phyloP scores from a whole-genome alignment of 2,329 filamentous ascomycete species.

The Penicillium expansum region DNA sequence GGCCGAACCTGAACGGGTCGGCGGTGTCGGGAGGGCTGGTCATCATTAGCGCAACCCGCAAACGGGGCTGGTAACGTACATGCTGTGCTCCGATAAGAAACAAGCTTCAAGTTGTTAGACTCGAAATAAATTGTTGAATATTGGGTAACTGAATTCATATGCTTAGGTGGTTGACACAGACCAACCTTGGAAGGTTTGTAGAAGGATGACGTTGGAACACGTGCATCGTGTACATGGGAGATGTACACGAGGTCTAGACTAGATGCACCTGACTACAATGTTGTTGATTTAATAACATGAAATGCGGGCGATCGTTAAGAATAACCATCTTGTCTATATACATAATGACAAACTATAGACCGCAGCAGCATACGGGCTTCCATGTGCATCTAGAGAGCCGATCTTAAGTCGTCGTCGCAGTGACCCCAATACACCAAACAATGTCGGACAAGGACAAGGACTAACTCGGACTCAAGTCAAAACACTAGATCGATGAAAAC shows the following conservation, averaged over 20 bases:
- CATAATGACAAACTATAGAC: neutral
- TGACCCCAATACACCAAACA: neutral
- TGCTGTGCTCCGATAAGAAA: neutral
- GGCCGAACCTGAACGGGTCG: slow-evolving; percentile 16
- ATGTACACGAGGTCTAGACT: neutral
- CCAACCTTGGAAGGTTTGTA: neutral
- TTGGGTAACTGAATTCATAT: neutral
- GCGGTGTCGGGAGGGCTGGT: slow-evolving; percentile 18
- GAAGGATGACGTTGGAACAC: slow-evolving; percentile 21
- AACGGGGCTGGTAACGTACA: slow-evolving; percentile 12
- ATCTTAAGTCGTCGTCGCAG: neutral
- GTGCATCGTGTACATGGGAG: neutral
- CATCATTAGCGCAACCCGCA: slow-evolving; percentile 19
- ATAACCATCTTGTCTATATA: slow-evolving; percentile 9
- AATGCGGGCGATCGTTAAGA: neutral
- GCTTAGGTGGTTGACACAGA: neutral
- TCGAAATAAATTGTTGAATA: neutral
- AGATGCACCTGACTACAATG: neutral
- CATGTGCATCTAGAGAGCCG: neutral
- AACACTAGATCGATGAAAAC: neutral
- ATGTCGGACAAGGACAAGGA: neutral
- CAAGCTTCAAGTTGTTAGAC: neutral
- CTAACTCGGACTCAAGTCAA: neutral
- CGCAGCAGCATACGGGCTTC: neutral
- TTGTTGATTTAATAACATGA: neutral